Evolutionary conservation across 371 early-diverging fungal species (phyloP).

Genomic region (Parasitella parasitica): DNA sequence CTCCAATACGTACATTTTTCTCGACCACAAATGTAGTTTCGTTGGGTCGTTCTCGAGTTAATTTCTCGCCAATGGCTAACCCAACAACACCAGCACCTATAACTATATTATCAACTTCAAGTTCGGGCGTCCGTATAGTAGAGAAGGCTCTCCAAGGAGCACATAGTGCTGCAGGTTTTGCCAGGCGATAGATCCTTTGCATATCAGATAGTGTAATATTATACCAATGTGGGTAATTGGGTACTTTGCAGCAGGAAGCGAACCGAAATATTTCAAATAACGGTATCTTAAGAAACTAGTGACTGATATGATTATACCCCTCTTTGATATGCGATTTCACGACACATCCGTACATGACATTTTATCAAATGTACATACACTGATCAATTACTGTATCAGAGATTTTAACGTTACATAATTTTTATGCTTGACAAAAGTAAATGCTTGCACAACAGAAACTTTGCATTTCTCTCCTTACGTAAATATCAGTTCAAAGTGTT

Average conservation of each 20-base stretch:
- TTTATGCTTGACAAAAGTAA: too few species aligned
- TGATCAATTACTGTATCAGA: too few species aligned
- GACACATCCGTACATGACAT: too few species aligned
- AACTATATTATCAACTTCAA: constrained; percentile 69
- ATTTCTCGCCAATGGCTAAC: constrained; percentile 66
- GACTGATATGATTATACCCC: too few species aligned
- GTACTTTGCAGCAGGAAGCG: background rate
- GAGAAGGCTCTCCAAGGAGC: constrained; percentile 73
- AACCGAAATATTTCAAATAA: too few species aligned
- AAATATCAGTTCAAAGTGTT: too few species aligned
- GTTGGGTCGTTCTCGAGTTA: constrained; percentile 44
- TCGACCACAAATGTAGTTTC: constrained; percentile 66
- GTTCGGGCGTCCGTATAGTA: constrained; percentile 27
- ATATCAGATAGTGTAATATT: background rate
- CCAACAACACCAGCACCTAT: constrained; percentile 86
- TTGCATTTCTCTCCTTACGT: too few species aligned
- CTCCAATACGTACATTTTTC: constrained; percentile 61
- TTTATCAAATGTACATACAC: too few species aligned
- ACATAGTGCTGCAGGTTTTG: background rate
- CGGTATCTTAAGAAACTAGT: too few species aligned
- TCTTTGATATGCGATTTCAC: too few species aligned
- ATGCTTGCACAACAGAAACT: too few species aligned
- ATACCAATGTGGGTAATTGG: background rate
- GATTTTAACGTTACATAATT: too few species aligned
- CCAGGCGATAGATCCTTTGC: background rate